Percentiles rank a stretch among this genome's conserved stretches.
phyloP scores from a whole-genome alignment of 768 basidiomycete genomes.

The Serendipita sp. region DNA sequence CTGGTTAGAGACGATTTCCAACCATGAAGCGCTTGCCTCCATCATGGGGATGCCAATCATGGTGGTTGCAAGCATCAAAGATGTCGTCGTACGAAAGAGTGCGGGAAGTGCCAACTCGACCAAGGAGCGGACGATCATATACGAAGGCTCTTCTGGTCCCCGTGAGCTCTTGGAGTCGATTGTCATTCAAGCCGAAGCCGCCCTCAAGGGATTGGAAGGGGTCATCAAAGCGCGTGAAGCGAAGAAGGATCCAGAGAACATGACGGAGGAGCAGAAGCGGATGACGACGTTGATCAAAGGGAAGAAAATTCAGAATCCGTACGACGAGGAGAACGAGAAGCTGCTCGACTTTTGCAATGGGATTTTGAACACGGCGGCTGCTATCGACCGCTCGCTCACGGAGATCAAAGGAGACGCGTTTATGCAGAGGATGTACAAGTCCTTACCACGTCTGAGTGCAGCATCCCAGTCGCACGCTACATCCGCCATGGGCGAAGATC shows the following conservation, averaged over 20 bases:
- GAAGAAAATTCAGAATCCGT: slow-evolving; percentile 25
- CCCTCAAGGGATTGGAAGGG: slow-evolving; percentile 72
- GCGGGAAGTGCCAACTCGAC: slow-evolving; percentile 21
- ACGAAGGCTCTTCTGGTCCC: slow-evolving; percentile 83
- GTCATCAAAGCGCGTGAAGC: slow-evolving; percentile 32
- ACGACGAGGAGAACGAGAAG: slow-evolving; percentile 62
- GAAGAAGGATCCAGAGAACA: slow-evolving; percentile 31
- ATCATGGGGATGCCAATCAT: slow-evolving; percentile 98
- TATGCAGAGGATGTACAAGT: slow-evolving; percentile 57
- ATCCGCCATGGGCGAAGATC: slow-evolving; percentile 10
- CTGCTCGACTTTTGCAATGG: slow-evolving; percentile 62
- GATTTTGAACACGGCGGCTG: slow-evolving; percentile 64
- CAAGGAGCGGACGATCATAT: slow-evolving; percentile 68
- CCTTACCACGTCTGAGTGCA: slow-evolving; percentile 56
- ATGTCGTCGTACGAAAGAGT: slow-evolving; percentile 38
- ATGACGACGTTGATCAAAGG: slow-evolving; percentile 55
- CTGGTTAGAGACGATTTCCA: slow-evolving; percentile 92
- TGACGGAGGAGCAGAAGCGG: slow-evolving; percentile 83
- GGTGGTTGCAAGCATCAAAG: slow-evolving; percentile 58
- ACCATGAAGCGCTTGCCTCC: slow-evolving; percentile 81
- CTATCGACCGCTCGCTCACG: slow-evolving; percentile 74
- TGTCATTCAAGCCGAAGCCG: slow-evolving; percentile 84
- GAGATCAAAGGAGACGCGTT: slow-evolving; percentile 86
- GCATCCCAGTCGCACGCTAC: slow-evolving; percentile 19
- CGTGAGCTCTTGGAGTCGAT: slow-evolving; percentile 84